These are phyloP conservation scores for Hygrophoropsis aurantiaca DNA, from an alignment of 768 basidiomycete species.

Conservation along the genomic window DNA sequence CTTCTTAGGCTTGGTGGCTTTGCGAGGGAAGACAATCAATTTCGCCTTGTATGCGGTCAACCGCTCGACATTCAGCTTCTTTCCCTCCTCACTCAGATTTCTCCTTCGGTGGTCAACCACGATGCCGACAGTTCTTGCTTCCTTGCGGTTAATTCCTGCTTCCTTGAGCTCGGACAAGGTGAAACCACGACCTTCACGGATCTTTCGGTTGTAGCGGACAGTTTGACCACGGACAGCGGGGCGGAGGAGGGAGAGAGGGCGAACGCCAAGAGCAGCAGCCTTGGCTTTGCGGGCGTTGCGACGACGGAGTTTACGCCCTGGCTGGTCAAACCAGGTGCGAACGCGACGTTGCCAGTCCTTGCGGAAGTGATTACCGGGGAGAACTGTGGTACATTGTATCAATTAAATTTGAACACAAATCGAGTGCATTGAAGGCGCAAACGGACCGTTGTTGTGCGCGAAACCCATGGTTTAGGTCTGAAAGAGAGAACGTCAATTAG, in stretches of 20 bases:
- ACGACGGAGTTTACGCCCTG: constrained; percentile 94
- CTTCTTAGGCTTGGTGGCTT: constrained; percentile 93
- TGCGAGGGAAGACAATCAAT: constrained; percentile 96
- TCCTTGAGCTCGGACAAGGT: constrained; percentile 93
- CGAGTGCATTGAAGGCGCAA: too few relatives aligned
- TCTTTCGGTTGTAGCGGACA: constrained; percentile 96
- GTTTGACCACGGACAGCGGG: constrained; percentile 97
- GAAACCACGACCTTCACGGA: constrained; percentile 97
- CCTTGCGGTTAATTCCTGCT: constrained; percentile 91
- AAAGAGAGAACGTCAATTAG: constrained; percentile 13
- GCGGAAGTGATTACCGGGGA: constrained; percentile 93
- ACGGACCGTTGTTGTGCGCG: constrained; percentile 34
- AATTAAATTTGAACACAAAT: too few relatives aligned
- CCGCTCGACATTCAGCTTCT: constrained; percentile 91
- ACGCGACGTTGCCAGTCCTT: constrained; percentile 99
- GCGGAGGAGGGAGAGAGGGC: constrained; percentile 88
- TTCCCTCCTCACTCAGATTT: constrained; percentile 96
- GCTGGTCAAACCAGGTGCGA: constrained; percentile 99
- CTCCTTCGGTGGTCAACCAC: constrained; percentile 97
- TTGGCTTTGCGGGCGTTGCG: constrained; percentile 90
- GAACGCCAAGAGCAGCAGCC: constrained; percentile 87
- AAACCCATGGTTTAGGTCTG: constrained; percentile 36
- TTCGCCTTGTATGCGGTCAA: constrained; percentile 90
- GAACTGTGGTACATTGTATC: constrained; percentile 53
- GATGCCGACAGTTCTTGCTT: constrained; percentile 90